Base-by-base conservation (phyloP, 805 yeast genomes). In the Sporopachydermia quercuum region DNA sequence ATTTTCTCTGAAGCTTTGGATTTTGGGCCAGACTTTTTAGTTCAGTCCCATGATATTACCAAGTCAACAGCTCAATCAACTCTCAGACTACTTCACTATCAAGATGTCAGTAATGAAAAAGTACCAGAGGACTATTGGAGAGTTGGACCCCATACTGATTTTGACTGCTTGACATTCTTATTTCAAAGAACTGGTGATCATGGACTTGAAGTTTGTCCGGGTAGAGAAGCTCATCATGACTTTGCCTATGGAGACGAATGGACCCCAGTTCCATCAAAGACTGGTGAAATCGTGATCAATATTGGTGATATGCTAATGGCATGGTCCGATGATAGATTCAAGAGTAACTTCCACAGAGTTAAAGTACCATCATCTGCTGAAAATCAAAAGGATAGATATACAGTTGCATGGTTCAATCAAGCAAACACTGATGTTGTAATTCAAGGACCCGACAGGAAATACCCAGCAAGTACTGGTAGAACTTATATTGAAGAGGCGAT, bases 221-320 rank as follows among this genome's bases (percentile, higher is more conserved):
- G 62, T 3, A 49, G 62, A 45, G 61, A 58, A 36, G 54, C 60
- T 1, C 57, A 53, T 42, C 54, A 58, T 3, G 58, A 55, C 27
- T 57, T 53, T 45, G 63, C 57, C 5, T 45, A 51, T 39, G 58
- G 58, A 5, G 62, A 57, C 37, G 45, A 48, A 19, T 59, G 63
- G 63, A 52, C 56, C 15, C 56, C 61, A 1, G 61, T 57, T 30
- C 57, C 54, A 17, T 51, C 62, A 4, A 42, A 18, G 3, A 55
- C 60, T 3, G 61, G 62, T 5, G 58, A 56, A 6, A 56, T 60
- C 38, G 62, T 58, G 15, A 53, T 58, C 35, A 58, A 59, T 37
- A 58, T 60, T 37, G 63, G 64, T 6, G 63, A 60, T 42, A 57
- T 58, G 63, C 43, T 60, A 36, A 60, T 60, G 64, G 55, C 61